These are phyloP conservation scores for Populus trichocarpa DNA, from an alignment of 441 rosid genomes.

Conservation along the genomic window DNA sequence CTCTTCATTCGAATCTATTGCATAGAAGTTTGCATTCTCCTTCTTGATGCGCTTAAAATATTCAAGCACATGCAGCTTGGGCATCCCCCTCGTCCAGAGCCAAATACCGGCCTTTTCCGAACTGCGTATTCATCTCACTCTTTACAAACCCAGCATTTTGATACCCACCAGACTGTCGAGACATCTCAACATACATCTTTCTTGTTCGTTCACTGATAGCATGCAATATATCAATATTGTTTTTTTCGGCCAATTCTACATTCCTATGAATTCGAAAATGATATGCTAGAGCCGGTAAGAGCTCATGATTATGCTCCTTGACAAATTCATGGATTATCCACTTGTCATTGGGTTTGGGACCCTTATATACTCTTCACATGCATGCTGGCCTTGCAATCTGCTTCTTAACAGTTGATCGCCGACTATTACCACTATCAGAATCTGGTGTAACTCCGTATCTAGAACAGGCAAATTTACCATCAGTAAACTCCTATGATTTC, in stretches of 20 bases:
- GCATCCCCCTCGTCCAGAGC: constrained; percentile 60
- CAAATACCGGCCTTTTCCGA: constrained; percentile 45
- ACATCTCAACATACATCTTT: constrained; percentile 81
- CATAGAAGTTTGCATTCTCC: constrained; percentile 64
- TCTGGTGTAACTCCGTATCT: constrained; percentile 77
- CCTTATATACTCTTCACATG: constrained; percentile 62
- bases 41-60: constrained; percentile 57
- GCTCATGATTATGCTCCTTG: too few species aligned
- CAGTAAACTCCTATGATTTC: constrained; percentile 72
- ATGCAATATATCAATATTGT: constrained; percentile 67
- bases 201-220: constrained; percentile 84
- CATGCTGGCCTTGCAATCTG: constrained; percentile 85
- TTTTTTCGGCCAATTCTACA: constrained; percentile 73
- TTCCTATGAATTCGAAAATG: constrained; percentile 75
- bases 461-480: constrained; percentile 82
- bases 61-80: constrained; percentile 53
- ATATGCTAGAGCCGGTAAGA: constrained; percentile 43
- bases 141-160: constrained; percentile 35
- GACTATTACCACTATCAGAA: constrained; percentile 56
- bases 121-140: constrained; percentile 40
- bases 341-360: constrained; percentile 66
- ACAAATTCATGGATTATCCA: constrained; percentile 68
- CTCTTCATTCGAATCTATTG: constrained; percentile 75
- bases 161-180: constrained; percentile 71
- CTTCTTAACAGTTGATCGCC: constrained; percentile 68